Conservation (phyloP, 1,284 basidiomycete species). For the Trichosporon coremiiforme region DNA sequence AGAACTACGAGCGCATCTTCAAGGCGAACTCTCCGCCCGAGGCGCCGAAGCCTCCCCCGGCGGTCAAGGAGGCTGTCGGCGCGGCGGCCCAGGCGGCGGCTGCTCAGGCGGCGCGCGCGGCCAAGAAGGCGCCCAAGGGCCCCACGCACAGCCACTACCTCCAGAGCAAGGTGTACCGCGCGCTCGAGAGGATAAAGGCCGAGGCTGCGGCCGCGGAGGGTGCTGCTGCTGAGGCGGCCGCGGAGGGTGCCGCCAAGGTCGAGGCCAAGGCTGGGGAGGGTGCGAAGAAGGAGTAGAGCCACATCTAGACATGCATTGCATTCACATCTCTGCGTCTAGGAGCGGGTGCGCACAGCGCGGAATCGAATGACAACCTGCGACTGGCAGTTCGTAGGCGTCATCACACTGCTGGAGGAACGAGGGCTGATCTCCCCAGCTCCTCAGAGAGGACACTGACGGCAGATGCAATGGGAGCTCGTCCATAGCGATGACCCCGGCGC, state of each 20-base stretch:
- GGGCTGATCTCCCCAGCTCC: no score
- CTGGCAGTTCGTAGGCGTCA: no score
- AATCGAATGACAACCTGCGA: no score
- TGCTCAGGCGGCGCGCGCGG: slow-evolving; percentile 15
- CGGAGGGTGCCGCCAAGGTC: no score
- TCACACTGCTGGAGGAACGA: no score
- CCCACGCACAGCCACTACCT: slow-evolving; percentile 77
- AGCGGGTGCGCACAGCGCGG: no score
- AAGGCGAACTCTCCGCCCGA: slow-evolving; percentile 74
- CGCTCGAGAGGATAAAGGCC: slow-evolving; percentile 77
- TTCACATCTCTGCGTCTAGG: no score
- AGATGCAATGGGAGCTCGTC: no score
- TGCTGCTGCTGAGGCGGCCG: slow-evolving; percentile 30
- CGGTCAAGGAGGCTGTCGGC: slow-evolving; percentile 28
- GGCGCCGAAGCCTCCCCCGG: slow-evolving; percentile 58
- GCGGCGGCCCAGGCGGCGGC: slow-evolving; percentile 22
- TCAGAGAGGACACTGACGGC: no score
- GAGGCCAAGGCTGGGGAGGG: slow-evolving; percentile 11
- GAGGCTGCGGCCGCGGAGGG: slow-evolving; percentile 38
- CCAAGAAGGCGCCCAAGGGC: slow-evolving; percentile 38
- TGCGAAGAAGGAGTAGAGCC: slow-evolving; percentile 14
- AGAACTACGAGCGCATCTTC: slow-evolving; percentile 94
- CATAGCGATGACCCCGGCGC: no score
- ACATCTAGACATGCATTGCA: background rate
- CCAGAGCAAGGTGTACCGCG: slow-evolving; percentile 93